A percentile compares a stretch with the other conserved stretches of the same genome.
Evolutionary conservation across 2,329 filamentous ascomycete genomes (phyloP).

Genomic region (Clarireedia hainanense): DNA sequence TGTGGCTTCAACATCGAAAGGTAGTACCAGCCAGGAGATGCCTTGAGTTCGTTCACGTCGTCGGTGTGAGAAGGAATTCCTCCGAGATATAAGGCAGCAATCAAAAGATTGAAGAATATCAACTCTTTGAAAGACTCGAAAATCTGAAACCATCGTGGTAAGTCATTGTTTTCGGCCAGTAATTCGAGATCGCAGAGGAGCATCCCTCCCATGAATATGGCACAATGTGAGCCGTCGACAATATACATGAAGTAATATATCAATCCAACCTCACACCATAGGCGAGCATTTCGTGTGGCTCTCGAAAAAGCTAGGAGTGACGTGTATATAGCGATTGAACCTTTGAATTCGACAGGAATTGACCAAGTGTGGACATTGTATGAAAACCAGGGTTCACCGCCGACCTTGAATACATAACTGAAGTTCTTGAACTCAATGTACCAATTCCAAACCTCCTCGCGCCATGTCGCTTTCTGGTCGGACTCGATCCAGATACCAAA

Average conservation of each 20-base stretch:
- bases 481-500: conserved; percentile 17
- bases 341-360: conserved; percentile 55
- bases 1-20: conserved; percentile 51
- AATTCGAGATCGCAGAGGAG: conserved; percentile 54
- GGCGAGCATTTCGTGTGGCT: conserved; percentile 44
- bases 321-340: conserved; percentile 57
- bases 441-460: conserved; percentile 24
- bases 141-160: conserved; percentile 41
- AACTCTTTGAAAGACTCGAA: conserved; percentile 41
- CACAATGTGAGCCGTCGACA: conserved; percentile 54
- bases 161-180: conserved; percentile 40
- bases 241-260: conserved; percentile 61
- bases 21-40: conserved; percentile 40
- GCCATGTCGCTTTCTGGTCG: conserved; percentile 15
- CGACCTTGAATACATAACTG: conserved; percentile 55
- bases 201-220: conserved; percentile 55
- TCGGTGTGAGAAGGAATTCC: conserved; percentile 50
- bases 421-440: conserved; percentile 56
- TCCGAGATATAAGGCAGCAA: conserved; percentile 46
- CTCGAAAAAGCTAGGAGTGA: conserved; percentile 45
- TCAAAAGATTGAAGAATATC: conserved; percentile 46
- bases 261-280: conserved; percentile 45
- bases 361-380: conserved; percentile 51
- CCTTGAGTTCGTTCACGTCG: conserved; percentile 40
- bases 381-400: conserved; percentile 47